Evolutionary conservation across 2,329 filamentous ascomycete species (phyloP), one percentile per base, ranked within the genome.

Genomic region (Aureobasidium sp.): DNA sequence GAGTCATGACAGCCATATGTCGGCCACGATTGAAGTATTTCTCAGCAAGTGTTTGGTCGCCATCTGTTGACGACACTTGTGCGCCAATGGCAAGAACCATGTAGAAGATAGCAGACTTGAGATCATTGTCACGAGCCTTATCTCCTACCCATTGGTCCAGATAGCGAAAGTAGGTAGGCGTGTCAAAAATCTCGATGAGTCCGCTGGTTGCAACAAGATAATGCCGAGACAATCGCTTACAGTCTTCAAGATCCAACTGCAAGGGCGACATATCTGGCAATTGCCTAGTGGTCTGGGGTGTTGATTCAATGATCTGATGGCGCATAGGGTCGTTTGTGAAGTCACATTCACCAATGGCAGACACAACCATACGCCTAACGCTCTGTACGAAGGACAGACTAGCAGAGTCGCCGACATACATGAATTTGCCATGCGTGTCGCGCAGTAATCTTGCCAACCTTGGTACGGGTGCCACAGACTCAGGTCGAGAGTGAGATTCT

Each of bases 381-480:
- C 78, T 81, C 66, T 82, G 80, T 39, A 82, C 66, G 59, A 82
- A 82, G 0, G 80, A 81, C 51, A 82, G 70, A 52, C 79, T 80
- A 37, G 79, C 80, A 41, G 78, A 82, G 63, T 82, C 80, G 15
- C 80, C 80, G 32, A 82, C 78, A 65, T 81, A 82, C 67, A 82
- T 81, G 55, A 80, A 77, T 61, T 81, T 82, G 6, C 80, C 80
- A 64, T 81, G 78, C 0, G 79, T 78, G 65, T 82, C 80, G 27
- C 78, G 78, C 10, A 82, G 72, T 29, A 82, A 75, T 10, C 79
- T 72, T 10, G 76, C 76, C 65, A 77, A 74, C 13, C 76, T 69
- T 10, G 76, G 76, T 6, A 79, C 76, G 0, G 68, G 74, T 2
- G 76, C 75, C 63, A 75, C 68, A 68, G 76, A 63, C 36, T 61